These are phyloP conservation scores for Talaromyces albobiverticillius DNA, from an alignment of 2,329 filamentous ascomycete species.

Conservation along the genomic window DNA sequence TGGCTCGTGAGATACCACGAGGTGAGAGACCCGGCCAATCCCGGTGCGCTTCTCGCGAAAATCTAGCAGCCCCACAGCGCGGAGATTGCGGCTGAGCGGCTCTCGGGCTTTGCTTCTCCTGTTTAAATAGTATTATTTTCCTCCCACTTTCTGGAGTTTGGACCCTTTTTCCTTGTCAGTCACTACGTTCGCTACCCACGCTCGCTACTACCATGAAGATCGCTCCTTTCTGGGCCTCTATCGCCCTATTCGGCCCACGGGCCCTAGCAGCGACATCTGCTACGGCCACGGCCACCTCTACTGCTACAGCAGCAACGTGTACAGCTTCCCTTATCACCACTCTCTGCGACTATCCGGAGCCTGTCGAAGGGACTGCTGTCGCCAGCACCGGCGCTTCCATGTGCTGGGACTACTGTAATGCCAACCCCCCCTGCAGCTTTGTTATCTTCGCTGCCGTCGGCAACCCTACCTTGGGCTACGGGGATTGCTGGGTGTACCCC, in stretches of 20 bases:
- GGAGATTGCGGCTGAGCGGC: no score
- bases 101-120: no score
- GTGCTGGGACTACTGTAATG: slow-evolving; percentile 31
- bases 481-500: slow-evolving; percentile 30
- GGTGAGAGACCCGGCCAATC: no score
- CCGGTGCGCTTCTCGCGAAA: no score
- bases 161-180: no score
- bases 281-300: slow-evolving; percentile 19
- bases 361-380: slow-evolving; percentile 21
- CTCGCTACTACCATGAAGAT: slow-evolving; percentile 24
- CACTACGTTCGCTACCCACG: slow-evolving; percentile 11
- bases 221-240: slow-evolving; percentile 20
- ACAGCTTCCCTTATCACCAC: slow-evolving; percentile 24
- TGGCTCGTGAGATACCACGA: no score
- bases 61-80: no score
- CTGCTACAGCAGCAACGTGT: slow-evolving; percentile 22
- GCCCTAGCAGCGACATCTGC: slow-evolving; percentile 17
- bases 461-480: slow-evolving; percentile 26
- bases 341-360: slow-evolving; percentile 27
- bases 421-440: slow-evolving; percentile 29
- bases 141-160: no score
- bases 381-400: slow-evolving; percentile 19
- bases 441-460: slow-evolving; percentile 26
- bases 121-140: no score
- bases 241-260: slow-evolving; percentile 18